Evolutionary conservation across 2,329 filamentous ascomycete genomes (phyloP), one percentile per base, ranked within the genome.

Genomic region (Claviceps monticola): DNA sequence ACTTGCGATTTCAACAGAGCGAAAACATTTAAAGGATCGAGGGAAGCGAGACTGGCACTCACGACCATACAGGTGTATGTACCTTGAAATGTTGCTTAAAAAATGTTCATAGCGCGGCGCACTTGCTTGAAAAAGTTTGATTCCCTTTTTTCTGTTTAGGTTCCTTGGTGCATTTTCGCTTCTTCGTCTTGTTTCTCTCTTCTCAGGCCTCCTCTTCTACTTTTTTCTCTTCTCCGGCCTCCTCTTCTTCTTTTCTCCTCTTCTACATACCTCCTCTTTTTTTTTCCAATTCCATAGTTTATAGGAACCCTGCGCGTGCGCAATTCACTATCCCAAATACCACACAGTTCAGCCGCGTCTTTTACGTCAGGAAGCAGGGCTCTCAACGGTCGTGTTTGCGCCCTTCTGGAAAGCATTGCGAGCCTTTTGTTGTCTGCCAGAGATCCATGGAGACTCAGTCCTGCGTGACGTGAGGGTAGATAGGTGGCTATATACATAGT

Each of bases 101-200:
- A 17, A 46, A 50, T 21, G 8, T 50, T 50, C 42, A 46, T 57
- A 57, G 57, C 57, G 55, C 52, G 56, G 57, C 57, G 57, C 53
- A 58, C 51, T 49, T 41, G 57, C 51, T 54, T 23, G 36, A 51
- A 23, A 29, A 36, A 47, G n/a, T 14, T 21, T 21, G 11, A 23
- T 7, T 21, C 3, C 9, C 29, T 34, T 34, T 23, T 23, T 26
- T 26, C 23, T 26, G 6, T 7, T 6, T 26, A 26, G 23, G 23
- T 2, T 26, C 5, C 5, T 26, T 26, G 23, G 1, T 26, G 7
- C 5, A 26, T 26, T 26, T 26, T 26, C 23, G 23, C 23, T 26
- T 26, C 23, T 26, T 26, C 21, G 21, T 21, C 21, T 4, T 39
- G 6, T 16, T 39, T 9, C 7, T 39, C 16, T 17, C 39, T 41